Base-by-base conservation (phyloP, 2,329 filamentous ascomycete genomes). In the Ophiostoma piceae region DNA sequence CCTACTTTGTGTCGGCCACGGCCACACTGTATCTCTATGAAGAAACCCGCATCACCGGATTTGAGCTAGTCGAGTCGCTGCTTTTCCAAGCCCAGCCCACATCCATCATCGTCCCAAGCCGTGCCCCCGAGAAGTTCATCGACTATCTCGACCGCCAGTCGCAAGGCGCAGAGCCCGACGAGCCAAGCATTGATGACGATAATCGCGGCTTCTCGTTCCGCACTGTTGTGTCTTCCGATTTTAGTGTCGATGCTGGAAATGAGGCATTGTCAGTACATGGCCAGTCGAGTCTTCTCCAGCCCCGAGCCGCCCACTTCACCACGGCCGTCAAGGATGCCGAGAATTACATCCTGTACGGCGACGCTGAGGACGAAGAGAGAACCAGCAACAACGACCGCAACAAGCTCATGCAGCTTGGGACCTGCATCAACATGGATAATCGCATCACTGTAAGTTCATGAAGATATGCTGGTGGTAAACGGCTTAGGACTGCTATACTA, bases 1-100 rank as follows among this genome's bases (percentile, higher is more conserved):
- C 92, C 65, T 96, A 94, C 76, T 97, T 94, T 76, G 82, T 89
- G 66, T 88, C 89, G 6, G 80, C 84, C 35, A 87, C 92, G 54
- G 88, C 91, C 75, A 87, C 84, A 47, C 79, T 97, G 3, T 90
- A 86, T 71, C 83, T 97, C 62, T 88, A 96, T 76, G 88, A 94
- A 76, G 94, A 97, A 74, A 84, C 92, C 11, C 83, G 86, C 19
- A 82, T 87, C 73, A 90, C 88, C 4, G 88, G 87, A n/a, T 77
- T 87, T n/a, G 88, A 92, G 47, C 80, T 89, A 14, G 80, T 90
- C n/a, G 87, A 91, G 71, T 87, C 84, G 4, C 79, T 89, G 26
- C 76, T 88, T 60, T 74, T 84, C 11, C 82, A 87, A 68, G 78
- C 80, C 14, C 83, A 85, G 69, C 86, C 87, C 19, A 88, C 84